Base-by-base conservation (phyloP, 2,329 filamentous ascomycete genomes). In the Venturia effusa region DNA sequence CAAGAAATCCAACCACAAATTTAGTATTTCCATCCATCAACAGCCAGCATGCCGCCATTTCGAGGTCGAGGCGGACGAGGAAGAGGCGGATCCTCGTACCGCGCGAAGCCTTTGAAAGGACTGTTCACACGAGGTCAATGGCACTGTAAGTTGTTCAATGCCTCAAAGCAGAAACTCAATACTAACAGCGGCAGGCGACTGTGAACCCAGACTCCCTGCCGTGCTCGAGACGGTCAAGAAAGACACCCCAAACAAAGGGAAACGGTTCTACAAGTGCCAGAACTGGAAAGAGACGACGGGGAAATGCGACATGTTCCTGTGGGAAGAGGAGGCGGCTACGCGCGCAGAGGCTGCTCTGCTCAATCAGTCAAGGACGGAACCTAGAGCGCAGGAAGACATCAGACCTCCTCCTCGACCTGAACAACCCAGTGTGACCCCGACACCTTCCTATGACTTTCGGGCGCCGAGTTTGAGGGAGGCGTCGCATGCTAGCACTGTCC, bases 181-280 rank as follows among this genome's bases (percentile, higher is more conserved):
- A 32, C 24, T 60, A 60, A 40, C 57, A 41, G 4, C 17, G 4
- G 4, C 60, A 80, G 79, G 80, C 71, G 80, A 86, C 68, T 87
- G 84, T 69, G 75, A 74, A 13, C 79, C 81, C 11, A 77, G 80
- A 24, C 74, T 81, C 2, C 81, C 80, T 22, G 83, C 83, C 2
- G 75, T 78, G 32, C 81, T 80, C 62, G 81, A 84, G 66, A 77
- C 83, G 68, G 80, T 80, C 1, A 85, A 83, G 70, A 87, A 86
- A 66, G 77, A 80, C 37, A 79, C 80, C 13, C 72, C 72, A 55
- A 86, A 86, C 67, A 76, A 84, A 65, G 83, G 83, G 13, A 73
- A 78, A 68, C 83, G 79, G 77, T 84, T 86, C 71, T 85, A 84
- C 67, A 82, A 79, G 4, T 87, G 84, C 68, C 81, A 84, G 67